Base-by-base conservation (phyloP, 768 basidiomycete genomes). In the Termitomyces titanicus region DNA sequence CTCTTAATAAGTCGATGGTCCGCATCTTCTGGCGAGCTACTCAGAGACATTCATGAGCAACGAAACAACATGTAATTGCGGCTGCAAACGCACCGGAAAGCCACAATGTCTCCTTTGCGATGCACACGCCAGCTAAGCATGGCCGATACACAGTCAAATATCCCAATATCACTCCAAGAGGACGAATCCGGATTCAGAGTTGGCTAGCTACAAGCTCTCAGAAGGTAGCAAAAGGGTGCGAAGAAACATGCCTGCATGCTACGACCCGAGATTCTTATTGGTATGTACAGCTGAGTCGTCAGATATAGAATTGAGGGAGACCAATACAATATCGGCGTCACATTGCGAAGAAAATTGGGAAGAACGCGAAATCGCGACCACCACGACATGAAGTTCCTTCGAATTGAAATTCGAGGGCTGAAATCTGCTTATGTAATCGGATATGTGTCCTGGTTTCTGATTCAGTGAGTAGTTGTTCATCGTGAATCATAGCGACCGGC, bases 141-240 rank as follows among this genome's bases (percentile, higher is more conserved):
- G 5, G 80, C 62, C 0, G 76, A 73, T 58, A 74, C 65, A 6
- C 81, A 79, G 67, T 86, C 80, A 62, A 89, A 89, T 18, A 89
- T 57, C 15, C 76, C 85, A 34, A 87, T 66, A 63, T 91, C 89
- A 57, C 76, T 75, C 76, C 74, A 82, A 8, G 66, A 46, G 1
- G 87, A 89, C 4, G 77, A 74, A 64, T 89, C 82, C 33, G 89
- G 89, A 64, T 90, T 91, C 53, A 91, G 75, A 31, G 86, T 88
- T 29, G 89, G 79, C 83, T 85, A 73, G 64, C 70, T 72, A 53
- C 31, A 43, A 35, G 33, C 40, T 4, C 40, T 47, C 50, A 44
- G 50, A 47, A 20, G 31, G 47, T 3, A 43, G 27, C 12, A 11
- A 15, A 20, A 22, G 20, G 10, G 24, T 40, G 37, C 39, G 47